These are phyloP conservation scores for Botryobasidium botryosum DNA, from an alignment of 768 basidiomycete genomes.

Conservation along the genomic window DNA sequence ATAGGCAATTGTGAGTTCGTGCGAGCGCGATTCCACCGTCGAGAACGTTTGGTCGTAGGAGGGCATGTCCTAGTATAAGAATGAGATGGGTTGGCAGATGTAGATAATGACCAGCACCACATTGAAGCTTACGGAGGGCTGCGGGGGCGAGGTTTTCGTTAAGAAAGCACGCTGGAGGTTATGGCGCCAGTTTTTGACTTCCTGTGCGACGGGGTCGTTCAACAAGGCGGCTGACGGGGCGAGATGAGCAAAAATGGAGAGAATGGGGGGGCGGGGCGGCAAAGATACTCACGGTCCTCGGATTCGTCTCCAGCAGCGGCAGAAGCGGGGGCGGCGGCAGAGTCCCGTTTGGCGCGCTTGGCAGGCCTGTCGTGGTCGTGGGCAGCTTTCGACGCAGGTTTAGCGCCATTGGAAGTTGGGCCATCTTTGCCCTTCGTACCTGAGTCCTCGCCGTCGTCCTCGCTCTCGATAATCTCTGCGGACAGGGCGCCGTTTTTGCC, in stretches of 20 bases:
- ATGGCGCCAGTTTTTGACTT: slow-evolving; percentile 85
- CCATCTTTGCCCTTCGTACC: slow-evolving; percentile 32
- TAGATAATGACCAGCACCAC: slow-evolving; percentile 6
- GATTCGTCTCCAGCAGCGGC: slow-evolving; percentile 41
- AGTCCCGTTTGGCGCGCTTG: slow-evolving; percentile 37
- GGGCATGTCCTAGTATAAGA: slow-evolving; percentile 80
- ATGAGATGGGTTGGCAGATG: too few relatives aligned
- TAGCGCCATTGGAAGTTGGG: slow-evolving; percentile 33
- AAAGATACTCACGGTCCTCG: slow-evolving; percentile 32
- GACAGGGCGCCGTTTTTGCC: slow-evolving; percentile 29
- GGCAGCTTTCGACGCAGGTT: not conserved
- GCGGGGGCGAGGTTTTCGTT: slow-evolving; percentile 24
- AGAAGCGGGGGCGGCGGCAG: too few relatives aligned
- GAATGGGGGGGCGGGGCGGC: not conserved
- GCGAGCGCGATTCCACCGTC: slow-evolving; percentile 50
- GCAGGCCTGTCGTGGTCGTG: slow-evolving; percentile 8
- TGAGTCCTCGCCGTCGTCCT: slow-evolving; percentile 20
- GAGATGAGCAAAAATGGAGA: slow-evolving; percentile 3
- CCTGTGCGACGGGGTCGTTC: slow-evolving; percentile 43
- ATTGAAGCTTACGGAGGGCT: not conserved
- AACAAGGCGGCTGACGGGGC: slow-evolving; percentile 25
- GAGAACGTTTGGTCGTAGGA: slow-evolving; percentile 53
- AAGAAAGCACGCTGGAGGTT: slow-evolving; percentile 79
- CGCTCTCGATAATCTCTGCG: slow-evolving; percentile 27
- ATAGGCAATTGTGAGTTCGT: slow-evolving; percentile 61